Evolutionary conservation across 2,329 filamentous ascomycete species (phyloP).

Genomic region (Hymenoscyphus repandus): DNA sequence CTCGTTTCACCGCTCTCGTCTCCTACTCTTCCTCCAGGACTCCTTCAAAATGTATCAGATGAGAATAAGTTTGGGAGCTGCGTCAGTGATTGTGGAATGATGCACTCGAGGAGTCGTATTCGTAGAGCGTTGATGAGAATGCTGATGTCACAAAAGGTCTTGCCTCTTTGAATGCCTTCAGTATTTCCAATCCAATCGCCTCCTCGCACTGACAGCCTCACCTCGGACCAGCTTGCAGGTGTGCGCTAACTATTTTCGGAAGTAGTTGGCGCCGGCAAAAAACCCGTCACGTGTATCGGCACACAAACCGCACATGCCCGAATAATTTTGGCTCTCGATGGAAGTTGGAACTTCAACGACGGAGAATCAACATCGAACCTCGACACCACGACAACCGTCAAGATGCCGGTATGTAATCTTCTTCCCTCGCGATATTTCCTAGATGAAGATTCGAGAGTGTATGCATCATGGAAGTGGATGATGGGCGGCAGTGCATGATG

Average conservation of each 20-base stretch:
- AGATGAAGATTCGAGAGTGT: neutral
- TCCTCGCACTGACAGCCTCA: neutral
- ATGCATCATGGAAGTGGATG: neutral
- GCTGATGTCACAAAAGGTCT: neutral
- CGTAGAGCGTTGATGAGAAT: neutral
- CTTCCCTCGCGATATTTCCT: neutral
- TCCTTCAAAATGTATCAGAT: neutral
- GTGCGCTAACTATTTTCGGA: neutral
- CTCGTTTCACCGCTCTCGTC: conserved; percentile 11
- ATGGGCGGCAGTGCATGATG: neutral
- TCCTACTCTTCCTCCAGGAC: conserved; percentile 5
- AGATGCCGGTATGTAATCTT: conserved; percentile 47
- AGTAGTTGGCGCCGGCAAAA: neutral
- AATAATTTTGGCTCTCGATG: too few relatives aligned
- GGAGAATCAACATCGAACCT: conserved; percentile 17
- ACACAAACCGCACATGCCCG: too few relatives aligned
- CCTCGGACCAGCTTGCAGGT: neutral
- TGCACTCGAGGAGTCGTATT: neutral
- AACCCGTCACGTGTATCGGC: too few relatives aligned
- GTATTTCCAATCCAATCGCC: conserved; percentile 2
- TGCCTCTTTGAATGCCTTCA: neutral
- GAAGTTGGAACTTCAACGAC: conserved; percentile 1
- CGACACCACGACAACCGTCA: conserved; percentile 38
- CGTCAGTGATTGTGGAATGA: too few relatives aligned
- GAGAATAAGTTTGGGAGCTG: too few relatives aligned